A percentile compares a stretch with the other conserved stretches of the same genome.
These are phyloP conservation scores for Sugiyamaella valdiviana DNA, from an alignment of 805 yeast species.

Conservation along the genomic window DNA sequence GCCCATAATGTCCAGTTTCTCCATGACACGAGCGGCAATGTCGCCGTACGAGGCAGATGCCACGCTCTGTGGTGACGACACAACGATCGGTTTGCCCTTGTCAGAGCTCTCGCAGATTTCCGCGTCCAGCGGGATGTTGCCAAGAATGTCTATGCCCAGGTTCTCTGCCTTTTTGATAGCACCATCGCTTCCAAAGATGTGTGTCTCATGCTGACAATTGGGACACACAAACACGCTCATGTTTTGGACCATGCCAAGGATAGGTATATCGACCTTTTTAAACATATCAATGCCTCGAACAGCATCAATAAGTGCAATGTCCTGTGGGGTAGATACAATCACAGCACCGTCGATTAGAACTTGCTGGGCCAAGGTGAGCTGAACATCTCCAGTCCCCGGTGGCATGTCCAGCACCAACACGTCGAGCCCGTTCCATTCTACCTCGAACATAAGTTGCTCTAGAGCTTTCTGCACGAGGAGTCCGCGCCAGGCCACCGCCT, in stretches of 20 bases:
- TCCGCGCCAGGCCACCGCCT: slow-evolving; percentile 78
- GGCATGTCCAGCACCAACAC: slow-evolving; percentile 77
- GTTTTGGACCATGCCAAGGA: slow-evolving; percentile 72
- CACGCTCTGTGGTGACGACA: slow-evolving; percentile 35
- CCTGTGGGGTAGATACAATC: slow-evolving; percentile 82
- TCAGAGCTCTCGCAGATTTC: slow-evolving; percentile 58
- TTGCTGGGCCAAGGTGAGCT: slow-evolving; percentile 74
- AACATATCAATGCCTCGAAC: slow-evolving; percentile 77
- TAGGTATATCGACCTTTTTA: slow-evolving; percentile 61
- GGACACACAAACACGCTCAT: slow-evolving; percentile 78
- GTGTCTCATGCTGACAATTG: slow-evolving; percentile 65
- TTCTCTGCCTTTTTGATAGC: slow-evolving; percentile 44
- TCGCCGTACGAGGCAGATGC: slow-evolving; percentile 41
- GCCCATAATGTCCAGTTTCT: slow-evolving; percentile 14
- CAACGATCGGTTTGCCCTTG: slow-evolving; percentile 55
- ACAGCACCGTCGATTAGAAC: slow-evolving; percentile 72
- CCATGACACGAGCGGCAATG: slow-evolving; percentile 41
- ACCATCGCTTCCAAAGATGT: slow-evolving; percentile 67
- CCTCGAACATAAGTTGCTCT: slow-evolving; percentile 78
- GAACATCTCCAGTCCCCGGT: slow-evolving; percentile 89
- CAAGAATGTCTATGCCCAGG: slow-evolving; percentile 48
- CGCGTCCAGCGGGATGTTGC: slow-evolving; percentile 60
- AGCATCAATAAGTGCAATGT: slow-evolving; percentile 74
- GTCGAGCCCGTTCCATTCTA: slow-evolving; percentile 63
- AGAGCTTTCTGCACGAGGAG: slow-evolving; percentile 81